Conservation (phyloP, 495 filamentous ascomycete genomes). For the Gamarada debralockiae region DNA sequence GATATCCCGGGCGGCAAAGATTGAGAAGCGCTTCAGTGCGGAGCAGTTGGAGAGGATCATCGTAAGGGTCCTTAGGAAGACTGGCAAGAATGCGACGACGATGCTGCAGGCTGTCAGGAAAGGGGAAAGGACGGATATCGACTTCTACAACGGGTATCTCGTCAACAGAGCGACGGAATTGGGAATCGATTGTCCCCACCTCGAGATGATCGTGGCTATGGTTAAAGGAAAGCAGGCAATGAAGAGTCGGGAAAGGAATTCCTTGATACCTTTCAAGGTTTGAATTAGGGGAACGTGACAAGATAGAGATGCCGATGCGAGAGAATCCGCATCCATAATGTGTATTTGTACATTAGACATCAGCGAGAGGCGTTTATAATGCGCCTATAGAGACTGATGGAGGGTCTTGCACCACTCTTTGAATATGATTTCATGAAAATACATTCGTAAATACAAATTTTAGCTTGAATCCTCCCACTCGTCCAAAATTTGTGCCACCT, state of each 20-base stretch:
- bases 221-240: conserved; percentile 22
- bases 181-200: conserved; percentile 17
- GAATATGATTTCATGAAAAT: no score
- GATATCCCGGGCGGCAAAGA: conserved; percentile 34
- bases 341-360: neutral
- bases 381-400: no score
- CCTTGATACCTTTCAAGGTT: conserved; percentile 18
- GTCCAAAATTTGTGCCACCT: no score
- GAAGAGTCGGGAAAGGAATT: conserved; percentile 4
- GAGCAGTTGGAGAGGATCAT: conserved; percentile 8
- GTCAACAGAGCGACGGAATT: conserved; percentile 14
- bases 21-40: conserved; percentile 5
- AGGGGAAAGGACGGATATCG: conserved; percentile 25
- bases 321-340: neutral
- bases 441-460: no score
- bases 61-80: neutral
- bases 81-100: conserved; percentile 5
- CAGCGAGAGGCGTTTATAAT: neutral
- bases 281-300: neutral
- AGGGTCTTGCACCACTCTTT: no score
- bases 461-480: no score
- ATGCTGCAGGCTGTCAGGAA: conserved; percentile 23
- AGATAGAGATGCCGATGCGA: neutral
- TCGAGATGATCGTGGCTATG: conserved; percentile 10
- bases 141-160: conserved; percentile 29